These are phyloP conservation scores for Microsporum canis DNA, from an alignment of 2,329 filamentous ascomycete genomes.

Conservation along the genomic window DNA sequence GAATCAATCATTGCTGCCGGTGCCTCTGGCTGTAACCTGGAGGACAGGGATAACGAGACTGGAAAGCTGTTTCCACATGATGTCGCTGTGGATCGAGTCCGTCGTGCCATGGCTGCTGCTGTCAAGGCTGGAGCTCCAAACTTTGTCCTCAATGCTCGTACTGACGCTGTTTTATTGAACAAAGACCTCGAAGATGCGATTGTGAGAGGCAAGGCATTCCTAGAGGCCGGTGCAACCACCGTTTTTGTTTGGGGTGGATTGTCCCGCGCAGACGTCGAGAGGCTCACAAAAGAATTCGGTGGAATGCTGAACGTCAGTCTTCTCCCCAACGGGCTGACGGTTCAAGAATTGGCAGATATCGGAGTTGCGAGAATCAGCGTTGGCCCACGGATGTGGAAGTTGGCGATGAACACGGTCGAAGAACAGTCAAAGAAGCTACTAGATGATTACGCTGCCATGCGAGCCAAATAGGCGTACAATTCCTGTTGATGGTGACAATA, in stretches of 20 bases:
- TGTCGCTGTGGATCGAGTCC: slow-evolving; percentile 41
- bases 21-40: slow-evolving; percentile 49
- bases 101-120: slow-evolving; percentile 18
- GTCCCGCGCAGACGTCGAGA: slow-evolving; percentile 37
- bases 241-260: slow-evolving; percentile 52
- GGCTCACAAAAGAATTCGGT: slow-evolving; percentile 39
- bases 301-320: slow-evolving; percentile 42
- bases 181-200: slow-evolving; percentile 40
- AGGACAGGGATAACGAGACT: slow-evolving; percentile 39
- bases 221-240: slow-evolving; percentile 47
- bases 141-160: slow-evolving; percentile 49
- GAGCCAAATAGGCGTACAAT: slow-evolving; percentile 1
- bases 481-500: no score
- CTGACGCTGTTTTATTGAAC: slow-evolving; percentile 40
- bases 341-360: slow-evolving; percentile 36
- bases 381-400: slow-evolving; percentile 38
- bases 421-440: slow-evolving; percentile 12
- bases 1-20: slow-evolving; percentile 39
- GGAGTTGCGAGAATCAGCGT: slow-evolving; percentile 48
- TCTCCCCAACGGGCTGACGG: slow-evolving; percentile 32
- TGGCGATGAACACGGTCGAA: slow-evolving; percentile 25
- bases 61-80: slow-evolving; percentile 31
- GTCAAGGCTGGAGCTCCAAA: slow-evolving; percentile 40
- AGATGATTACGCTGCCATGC: slow-evolving; percentile 13
- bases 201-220: slow-evolving; percentile 44